Evolutionary conservation across 2,329 filamentous ascomycete genomes (phyloP).

Genomic region (Metarhizium brunneum): DNA sequence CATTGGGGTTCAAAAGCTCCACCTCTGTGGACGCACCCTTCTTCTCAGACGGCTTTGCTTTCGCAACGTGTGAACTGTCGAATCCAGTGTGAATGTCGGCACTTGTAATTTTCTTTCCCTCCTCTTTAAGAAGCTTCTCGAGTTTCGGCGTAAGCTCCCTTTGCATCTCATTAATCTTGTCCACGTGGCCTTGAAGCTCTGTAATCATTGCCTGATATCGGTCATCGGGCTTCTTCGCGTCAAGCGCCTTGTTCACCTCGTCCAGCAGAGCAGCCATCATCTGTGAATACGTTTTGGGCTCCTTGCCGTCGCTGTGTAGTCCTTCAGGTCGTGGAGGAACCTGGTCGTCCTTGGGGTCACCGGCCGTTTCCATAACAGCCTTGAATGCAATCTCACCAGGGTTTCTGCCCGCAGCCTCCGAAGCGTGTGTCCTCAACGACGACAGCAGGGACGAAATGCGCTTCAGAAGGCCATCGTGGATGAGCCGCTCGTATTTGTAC

Average conservation of each 20-base stretch:
- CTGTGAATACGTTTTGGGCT: conserved; percentile 78
- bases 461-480: conserved; percentile 83
- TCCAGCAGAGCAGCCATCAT: conserved; percentile 98
- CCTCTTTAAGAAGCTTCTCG: conserved; percentile 73
- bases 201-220: conserved; percentile 67
- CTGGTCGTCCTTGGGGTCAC: conserved; percentile 62
- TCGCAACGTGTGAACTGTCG: conserved; percentile 73
- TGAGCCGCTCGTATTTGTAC: conserved; percentile 80
- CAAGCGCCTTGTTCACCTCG: conserved; percentile 77
- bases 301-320: conserved; percentile 65
- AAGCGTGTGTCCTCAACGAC: conserved; percentile 64
- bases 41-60: conserved; percentile 38
- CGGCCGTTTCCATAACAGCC: conserved; percentile 73
- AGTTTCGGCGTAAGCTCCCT: conserved; percentile 65
- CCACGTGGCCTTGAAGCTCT: conserved; percentile 67
- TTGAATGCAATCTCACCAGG: conserved; percentile 82
- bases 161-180: conserved; percentile 71
- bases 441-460: conserved; percentile 74
- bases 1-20: conserved; percentile 69
- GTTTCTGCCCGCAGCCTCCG: conserved; percentile 53
- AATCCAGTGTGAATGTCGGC: conserved; percentile 85
- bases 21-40: conserved; percentile 43
- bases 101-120: conserved; percentile 86
- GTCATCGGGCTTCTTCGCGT: conserved; percentile 62
- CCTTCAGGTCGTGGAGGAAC: conserved; percentile 69